These are phyloP conservation scores for Backusella mclennaniae DNA, from an alignment of 192 early-diverging fungal species.

Conservation along the genomic window DNA sequence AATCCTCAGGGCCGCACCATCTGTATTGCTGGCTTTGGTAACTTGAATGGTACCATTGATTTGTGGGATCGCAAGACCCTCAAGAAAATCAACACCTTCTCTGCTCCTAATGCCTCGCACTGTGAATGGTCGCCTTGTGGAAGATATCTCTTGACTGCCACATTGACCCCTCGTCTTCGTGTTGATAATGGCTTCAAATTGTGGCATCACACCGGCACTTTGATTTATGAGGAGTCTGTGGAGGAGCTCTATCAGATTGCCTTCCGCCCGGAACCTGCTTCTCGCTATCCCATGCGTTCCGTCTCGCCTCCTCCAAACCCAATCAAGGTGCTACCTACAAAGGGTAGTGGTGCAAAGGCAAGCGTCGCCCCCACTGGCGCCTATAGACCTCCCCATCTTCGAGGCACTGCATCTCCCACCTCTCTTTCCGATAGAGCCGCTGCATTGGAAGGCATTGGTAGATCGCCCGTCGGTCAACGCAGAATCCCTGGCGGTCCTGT, in stretches of 20 bases:
- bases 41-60: conserved; percentile 90
- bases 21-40: conserved; percentile 94
- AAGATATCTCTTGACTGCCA: conserved; percentile 90
- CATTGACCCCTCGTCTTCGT: conserved; percentile 87
- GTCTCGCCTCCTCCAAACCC: conserved; percentile 71
- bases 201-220: conserved; percentile 91
- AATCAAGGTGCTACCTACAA: conserved; percentile 43
- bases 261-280: conserved; percentile 64
- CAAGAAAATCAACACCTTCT: conserved; percentile 78
- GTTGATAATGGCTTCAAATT: conserved; percentile 98
- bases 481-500: conserved; percentile 14
- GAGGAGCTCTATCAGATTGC: conserved; percentile 88
- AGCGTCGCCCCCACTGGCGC: conserved; percentile 52
- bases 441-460: conserved; percentile 11
- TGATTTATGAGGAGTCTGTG: conserved; percentile 72
- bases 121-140: conserved; percentile 95
- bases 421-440: conserved; percentile 30
- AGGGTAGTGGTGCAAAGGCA: conserved; percentile 45
- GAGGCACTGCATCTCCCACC: conserved; percentile 44
- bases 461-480: not conserved
- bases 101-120: conserved; percentile 80
- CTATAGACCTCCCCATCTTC: conserved; percentile 71
- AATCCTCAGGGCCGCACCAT: conserved; percentile 89
- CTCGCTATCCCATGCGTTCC: conserved; percentile 77
- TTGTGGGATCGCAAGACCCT: conserved; percentile 90